A percentile compares a stretch with the other conserved stretches of the same genome.
Conservation (phyloP, 768 basidiomycete genomes). For the Tylopilus vinaceipallidus region DNA sequence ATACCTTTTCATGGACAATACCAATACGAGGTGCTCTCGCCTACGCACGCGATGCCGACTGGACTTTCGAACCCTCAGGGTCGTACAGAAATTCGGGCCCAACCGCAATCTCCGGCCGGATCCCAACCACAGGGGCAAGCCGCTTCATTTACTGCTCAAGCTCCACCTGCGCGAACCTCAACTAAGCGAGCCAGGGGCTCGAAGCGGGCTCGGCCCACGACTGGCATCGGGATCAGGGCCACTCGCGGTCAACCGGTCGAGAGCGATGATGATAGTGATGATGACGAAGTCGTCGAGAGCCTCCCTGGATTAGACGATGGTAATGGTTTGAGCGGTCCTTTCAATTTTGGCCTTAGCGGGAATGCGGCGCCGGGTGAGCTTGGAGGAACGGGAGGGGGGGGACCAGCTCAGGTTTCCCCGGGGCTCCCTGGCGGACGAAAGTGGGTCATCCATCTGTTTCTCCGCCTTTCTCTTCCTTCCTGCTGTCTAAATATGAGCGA, state of each 20-base stretch:
- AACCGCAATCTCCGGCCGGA: not conserved
- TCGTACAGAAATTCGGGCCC: not conserved
- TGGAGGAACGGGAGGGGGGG: constrained; percentile 9
- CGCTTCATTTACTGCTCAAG: not conserved
- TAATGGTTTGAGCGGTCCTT: not conserved
- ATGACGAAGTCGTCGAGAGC: constrained; percentile 28
- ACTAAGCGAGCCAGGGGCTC: constrained; percentile 20
- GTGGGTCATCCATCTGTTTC: constrained; percentile 20
- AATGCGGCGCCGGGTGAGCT: not conserved
- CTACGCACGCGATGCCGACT: constrained; percentile 1
- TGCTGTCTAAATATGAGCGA: not conserved
- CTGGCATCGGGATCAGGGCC: not conserved
- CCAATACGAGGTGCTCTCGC: not conserved
- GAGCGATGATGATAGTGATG: constrained; percentile 33
- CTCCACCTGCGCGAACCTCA: constrained; percentile 8
- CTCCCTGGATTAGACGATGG: constrained; percentile 9
- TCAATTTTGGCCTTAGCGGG: not conserved
- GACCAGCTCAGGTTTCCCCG: constrained; percentile 4
- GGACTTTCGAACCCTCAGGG: not conserved
- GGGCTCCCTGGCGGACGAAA: constrained; percentile 24
- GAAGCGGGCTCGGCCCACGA: constrained; percentile 20
- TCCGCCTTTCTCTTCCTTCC: too few relatives aligned
- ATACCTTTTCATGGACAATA: constrained; percentile 11
- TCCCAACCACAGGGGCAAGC: constrained; percentile 1
- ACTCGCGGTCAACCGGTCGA: constrained; percentile 6